Evolutionary conservation across 73 alveolate species (phyloP).

Genomic region (Paramecium sexaurelia): DNA sequence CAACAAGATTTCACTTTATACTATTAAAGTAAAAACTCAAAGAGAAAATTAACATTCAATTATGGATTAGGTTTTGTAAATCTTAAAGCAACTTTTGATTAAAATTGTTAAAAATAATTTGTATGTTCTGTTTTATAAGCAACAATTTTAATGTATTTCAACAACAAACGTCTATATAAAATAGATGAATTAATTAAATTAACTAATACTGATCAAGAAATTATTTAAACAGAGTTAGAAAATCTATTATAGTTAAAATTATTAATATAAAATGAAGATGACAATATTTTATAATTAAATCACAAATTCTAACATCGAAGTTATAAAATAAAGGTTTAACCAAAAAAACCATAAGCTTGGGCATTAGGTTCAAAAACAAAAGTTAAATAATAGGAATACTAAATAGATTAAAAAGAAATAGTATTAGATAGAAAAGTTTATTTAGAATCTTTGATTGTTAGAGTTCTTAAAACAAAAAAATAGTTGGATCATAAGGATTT

Average conservation of each 20-base stretch:
- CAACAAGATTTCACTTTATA: background rate
- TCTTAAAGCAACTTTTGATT: background rate
- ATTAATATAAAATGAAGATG: slow-evolving; percentile 2
- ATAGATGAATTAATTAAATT: background rate
- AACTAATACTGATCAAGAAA: background rate
- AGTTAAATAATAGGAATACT: background rate
- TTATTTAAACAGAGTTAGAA: background rate
- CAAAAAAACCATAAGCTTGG: background rate
- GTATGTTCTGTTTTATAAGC: slow-evolving; percentile 28
- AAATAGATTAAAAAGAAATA: background rate
- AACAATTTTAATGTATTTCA: background rate
- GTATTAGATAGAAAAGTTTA: slow-evolving; percentile 13
- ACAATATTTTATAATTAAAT: background rate
- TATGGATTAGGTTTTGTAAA: slow-evolving; percentile 20
- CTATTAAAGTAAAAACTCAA: background rate
- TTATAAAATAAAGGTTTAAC: background rate
- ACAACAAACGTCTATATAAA: background rate
- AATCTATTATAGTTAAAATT: background rate
- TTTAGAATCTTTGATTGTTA: background rate
- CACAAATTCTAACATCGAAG: background rate
- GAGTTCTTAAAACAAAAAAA: background rate
- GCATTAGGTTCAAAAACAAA: background rate
- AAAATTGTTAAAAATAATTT: background rate
- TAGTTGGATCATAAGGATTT: background rate
- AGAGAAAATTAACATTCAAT: slow-evolving; percentile 1